A percentile compares a stretch with the other conserved stretches of the same genome.
Evolutionary conservation across 2,329 filamentous ascomycete species (phyloP).

Genomic region (Calonectria pseudoturangicola): DNA sequence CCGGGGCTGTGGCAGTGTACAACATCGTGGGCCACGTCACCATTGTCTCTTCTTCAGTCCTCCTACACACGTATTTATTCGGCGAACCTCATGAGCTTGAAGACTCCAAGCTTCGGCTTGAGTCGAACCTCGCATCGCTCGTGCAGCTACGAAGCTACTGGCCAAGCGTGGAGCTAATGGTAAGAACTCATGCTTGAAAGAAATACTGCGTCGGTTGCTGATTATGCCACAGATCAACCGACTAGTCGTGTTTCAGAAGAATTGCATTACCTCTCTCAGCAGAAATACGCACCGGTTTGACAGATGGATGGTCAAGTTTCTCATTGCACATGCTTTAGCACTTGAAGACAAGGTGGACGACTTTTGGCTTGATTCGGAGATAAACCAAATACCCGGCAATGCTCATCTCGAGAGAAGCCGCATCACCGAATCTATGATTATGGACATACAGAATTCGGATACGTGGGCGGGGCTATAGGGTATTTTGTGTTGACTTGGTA

Average conservation of each 20-base stretch:
- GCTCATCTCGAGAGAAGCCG: constrained; percentile 46
- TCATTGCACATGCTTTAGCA: constrained; percentile 57
- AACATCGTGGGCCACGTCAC: constrained; percentile 61
- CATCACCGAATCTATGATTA: constrained; percentile 49
- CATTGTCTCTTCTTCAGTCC: constrained; percentile 59
- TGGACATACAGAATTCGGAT: constrained; percentile 44
- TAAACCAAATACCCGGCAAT: constrained; percentile 1
- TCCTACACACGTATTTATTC: constrained; percentile 59
- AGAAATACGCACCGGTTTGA: constrained; percentile 64
- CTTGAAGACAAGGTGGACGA: constrained; percentile 59
- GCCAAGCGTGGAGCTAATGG: constrained; percentile 60
- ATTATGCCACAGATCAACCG: constrained; percentile 54
- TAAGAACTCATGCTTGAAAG: constrained; percentile 22
- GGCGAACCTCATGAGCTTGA: constrained; percentile 57
- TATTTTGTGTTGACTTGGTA: background rate
- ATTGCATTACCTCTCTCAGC: constrained; percentile 54
- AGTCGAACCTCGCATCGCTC: constrained; percentile 58
- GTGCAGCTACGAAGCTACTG: constrained; percentile 58
- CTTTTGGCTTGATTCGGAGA: constrained; percentile 23
- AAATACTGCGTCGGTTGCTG: constrained; percentile 15
- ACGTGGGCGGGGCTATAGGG: background rate
- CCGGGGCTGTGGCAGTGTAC: constrained; percentile 55
- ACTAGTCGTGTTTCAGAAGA: constrained; percentile 58
- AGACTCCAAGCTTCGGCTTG: constrained; percentile 50
- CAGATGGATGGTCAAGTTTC: constrained; percentile 68